Percentiles rank a stretch among this genome's conserved stretches.
phyloP scores from a whole-genome alignment of 495 filamentous ascomycete genomes.

The Trichoderma asperelloides region DNA sequence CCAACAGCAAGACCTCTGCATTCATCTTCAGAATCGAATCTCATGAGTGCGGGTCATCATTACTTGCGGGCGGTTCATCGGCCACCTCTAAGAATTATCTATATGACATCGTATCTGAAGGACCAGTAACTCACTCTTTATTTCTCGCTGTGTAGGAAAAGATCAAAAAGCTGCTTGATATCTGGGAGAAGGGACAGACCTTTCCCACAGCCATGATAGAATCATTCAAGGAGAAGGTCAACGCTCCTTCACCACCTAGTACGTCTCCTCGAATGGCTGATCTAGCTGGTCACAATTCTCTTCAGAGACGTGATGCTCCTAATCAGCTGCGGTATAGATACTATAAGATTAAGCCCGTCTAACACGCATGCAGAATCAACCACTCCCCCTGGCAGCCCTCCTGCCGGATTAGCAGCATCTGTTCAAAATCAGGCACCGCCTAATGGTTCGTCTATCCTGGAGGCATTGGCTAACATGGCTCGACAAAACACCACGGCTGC shows the following conservation, averaged over 20 bases:
- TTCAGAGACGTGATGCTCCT: background rate
- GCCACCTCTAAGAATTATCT: background rate
- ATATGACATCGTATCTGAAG: background rate
- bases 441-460: constrained; percentile 61
- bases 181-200: constrained; percentile 92
- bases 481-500: constrained; percentile 63
- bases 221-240: constrained; percentile 79
- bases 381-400: constrained; percentile 72
- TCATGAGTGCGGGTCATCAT: background rate
- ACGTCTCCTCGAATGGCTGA: constrained; percentile 35
- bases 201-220: constrained; percentile 77
- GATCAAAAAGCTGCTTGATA: constrained; percentile 90
- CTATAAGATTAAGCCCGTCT: background rate
- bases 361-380: constrained; percentile 54
- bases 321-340: background rate
- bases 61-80: background rate
- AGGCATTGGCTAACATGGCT: constrained; percentile 76
- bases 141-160: constrained; percentile 63
- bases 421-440: constrained; percentile 30
- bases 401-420: constrained; percentile 37
- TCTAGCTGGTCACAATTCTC: background rate
- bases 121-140: constrained; percentile 1
- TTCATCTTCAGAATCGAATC: background rate
- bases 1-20: background rate
- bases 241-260: constrained; percentile 48